A percentile compares a stretch with the other conserved stretches of the same genome.
Evolutionary conservation across 106 monocot species (phyloP).

Genomic region (Allium sativum): DNA sequence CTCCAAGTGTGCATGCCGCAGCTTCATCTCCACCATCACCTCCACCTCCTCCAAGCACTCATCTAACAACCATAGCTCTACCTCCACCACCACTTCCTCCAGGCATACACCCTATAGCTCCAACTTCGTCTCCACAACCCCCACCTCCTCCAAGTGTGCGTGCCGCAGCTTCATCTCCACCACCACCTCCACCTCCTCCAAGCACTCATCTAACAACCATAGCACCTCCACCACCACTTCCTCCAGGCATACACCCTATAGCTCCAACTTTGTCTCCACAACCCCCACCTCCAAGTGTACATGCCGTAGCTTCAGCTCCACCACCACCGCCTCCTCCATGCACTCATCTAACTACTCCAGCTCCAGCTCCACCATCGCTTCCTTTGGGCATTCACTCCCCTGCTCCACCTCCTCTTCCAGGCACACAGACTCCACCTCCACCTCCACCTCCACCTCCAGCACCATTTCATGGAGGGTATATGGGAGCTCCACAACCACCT

Average conservation of each 20-base stretch:
- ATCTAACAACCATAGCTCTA: slow-evolving; percentile 6
- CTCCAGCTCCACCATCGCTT: slow-evolving; percentile 15
- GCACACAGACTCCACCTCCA: neutral
- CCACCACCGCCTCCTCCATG: slow-evolving; percentile 13
- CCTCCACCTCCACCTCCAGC: slow-evolving; percentile 24
- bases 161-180: slow-evolving; percentile 13
- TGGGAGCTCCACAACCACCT: slow-evolving; percentile 21
- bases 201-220: slow-evolving; percentile 6
- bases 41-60: slow-evolving; percentile 5
- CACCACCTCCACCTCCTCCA: slow-evolving; percentile 10
- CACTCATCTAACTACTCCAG: slow-evolving; percentile 7
- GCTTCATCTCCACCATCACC: slow-evolving; percentile 17
- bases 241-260: neutral
- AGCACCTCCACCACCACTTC: slow-evolving; percentile 11
- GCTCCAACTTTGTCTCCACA: neutral
- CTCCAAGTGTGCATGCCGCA: neutral
- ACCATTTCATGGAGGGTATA: slow-evolving; percentile 24
- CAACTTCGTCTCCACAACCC: slow-evolving; percentile 7
- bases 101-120: neutral
- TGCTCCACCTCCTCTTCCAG: slow-evolving; percentile 1
- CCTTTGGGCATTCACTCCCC: neutral
- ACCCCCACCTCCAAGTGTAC: neutral
- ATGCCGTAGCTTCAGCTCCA: slow-evolving; percentile 10
- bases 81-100: slow-evolving; percentile 15
- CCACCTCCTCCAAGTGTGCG: neutral